Base-by-base conservation (phyloP, 345 rosid species). In the Firmiana major region DNA sequence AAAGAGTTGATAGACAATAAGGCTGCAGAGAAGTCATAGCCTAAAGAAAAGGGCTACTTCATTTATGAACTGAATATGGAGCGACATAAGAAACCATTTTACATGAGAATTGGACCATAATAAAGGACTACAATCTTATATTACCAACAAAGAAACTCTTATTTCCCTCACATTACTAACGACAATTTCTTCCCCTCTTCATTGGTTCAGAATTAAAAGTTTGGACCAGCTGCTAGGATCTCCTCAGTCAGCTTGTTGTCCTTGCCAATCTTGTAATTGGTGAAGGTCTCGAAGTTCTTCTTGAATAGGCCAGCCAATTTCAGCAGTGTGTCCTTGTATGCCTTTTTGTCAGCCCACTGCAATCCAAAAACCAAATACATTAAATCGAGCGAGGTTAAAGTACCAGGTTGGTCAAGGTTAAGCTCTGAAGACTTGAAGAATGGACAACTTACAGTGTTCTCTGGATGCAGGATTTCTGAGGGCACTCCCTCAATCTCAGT, bases 311-410 rank as follows among this genome's bases (percentile, higher is more conserved):
- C 97, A 73, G 88, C 97, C 80, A 95, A 84, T 84, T 93, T 95
- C 93, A 92, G 28, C 86, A 95, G 72, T 0, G 94, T 90, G 13
- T 88, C 91, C n/a, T 84, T 82, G 84, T 95, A 90, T 24, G 92
- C 99, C 34, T 88, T 74, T 92, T 93, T 90, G 83, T 92, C 90
- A 0, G 87, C 54, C 99, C 99, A 95, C 97, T 94, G 85, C 87
- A 76, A 65, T 53, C 21, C 75, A 63, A 57, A 38, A 53, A 22
- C 13, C 71, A 49, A 38, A 6, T 31, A 60, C 17, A 54, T 79
- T n/a, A 73, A 71, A 42, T 77, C 51, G 13, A 6, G 5, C 28
- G 17, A 12, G 48, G 11, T 40, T 24, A 36, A 38, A 24, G 49
- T 34, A 51, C 34, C 10, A n/a, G n/a, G n/a, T n/a, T n/a, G n/a